phyloP scores from a whole-genome alignment of 345 rosid species.

The Heritiera fomes region DNA sequence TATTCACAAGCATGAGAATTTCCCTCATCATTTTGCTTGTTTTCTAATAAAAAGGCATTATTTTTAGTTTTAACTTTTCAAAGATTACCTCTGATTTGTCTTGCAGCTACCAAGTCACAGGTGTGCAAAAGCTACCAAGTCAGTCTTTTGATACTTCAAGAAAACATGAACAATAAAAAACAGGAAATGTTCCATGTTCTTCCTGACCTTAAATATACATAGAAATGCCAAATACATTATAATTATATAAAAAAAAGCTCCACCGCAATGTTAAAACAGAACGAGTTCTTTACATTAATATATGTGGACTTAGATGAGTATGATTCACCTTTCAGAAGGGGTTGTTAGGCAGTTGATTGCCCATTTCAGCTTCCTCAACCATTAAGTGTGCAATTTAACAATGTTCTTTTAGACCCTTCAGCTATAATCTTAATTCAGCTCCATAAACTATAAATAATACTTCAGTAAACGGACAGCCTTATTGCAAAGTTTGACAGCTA shows the following conservation, averaged over 20 bases:
- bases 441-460: too few species aligned
- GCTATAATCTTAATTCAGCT: too few species aligned
- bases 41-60: neutral
- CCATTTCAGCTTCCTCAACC: neutral
- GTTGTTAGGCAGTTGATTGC: neutral
- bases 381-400: neutral
- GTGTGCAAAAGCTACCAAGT: neutral
- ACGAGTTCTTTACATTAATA: neutral
- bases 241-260: neutral
- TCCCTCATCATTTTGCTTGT: neutral
- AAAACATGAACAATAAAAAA: neutral
- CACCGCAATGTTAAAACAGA: neutral
- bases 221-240: neutral
- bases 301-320: neutral
- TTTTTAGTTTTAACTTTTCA: neutral
- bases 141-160: neutral
- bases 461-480: neutral
- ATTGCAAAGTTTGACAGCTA: too few species aligned
- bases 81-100: neutral
- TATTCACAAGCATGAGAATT: neutral
- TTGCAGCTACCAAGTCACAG: neutral
- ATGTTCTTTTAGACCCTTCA: conserved; percentile 26
- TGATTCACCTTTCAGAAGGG: neutral
- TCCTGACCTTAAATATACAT: neutral
- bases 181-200: neutral